Base-by-base conservation (phyloP, 192 early-diverging fungal genomes). In the Diversispora epigaea region DNA sequence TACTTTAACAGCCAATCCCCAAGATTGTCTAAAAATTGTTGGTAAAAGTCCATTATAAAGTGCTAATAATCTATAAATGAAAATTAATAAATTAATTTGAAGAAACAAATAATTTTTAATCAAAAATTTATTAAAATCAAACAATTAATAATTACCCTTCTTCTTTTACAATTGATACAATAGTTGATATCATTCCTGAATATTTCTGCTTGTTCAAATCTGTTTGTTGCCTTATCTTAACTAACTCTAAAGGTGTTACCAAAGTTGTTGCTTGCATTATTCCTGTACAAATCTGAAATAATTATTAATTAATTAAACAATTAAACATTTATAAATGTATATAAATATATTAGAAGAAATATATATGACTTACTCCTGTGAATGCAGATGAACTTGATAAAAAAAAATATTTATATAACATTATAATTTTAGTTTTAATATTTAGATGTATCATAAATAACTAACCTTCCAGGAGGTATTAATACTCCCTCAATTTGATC, bases 211-310 rank as follows among this genome's bases (percentile, higher is more conserved):
- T 40, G 49, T 75, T 76, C 60, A 83, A 43, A 63, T 83, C 82
- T 12, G 82, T 83, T 47, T 83, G 82, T 66, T 83, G 82, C 10
- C 82, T 76, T 50, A 83, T 78, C 49, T 83, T 83, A 19, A 83
- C 77, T 64, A 81, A 79, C 45, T 83, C 82, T 40, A 83, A 61
- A 40, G 82, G 82, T 17, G 82, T 83, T 5, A 83, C 82, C 78
- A 83, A 71, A 4, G 82, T 83, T 14, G 79, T 68, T 43, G 82
- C 80, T 45, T 83, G 82, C 12, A 78, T 76, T 15, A 83, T 75
- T 7, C 82, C 82, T 25, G 82, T 83, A 50, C 82, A 83, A n/a
- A 79, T 47, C 77, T 80, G 46, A 66, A 32, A 12, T 47, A 22
- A 61, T 22, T 7, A 44, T 4, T 15, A n/a, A 25, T 67, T 44